A percentile compares a stretch with the other conserved stretches of the same genome.
Conservation (phyloP, 805 yeast species). For the Blastobotrys attinorum region DNA sequence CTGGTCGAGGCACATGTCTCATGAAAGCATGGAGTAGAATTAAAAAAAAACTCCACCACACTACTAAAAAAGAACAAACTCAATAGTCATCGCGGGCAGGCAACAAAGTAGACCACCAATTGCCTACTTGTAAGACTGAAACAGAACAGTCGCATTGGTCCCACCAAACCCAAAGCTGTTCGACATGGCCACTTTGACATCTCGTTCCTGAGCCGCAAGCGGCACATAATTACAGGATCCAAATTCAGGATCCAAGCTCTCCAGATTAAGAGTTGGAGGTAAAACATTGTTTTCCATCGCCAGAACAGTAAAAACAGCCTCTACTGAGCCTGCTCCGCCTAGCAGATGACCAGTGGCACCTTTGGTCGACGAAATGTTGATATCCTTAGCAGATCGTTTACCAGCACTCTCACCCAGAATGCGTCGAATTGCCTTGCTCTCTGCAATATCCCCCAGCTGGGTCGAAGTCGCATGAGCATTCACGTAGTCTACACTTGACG, state of each 20-base stretch:
- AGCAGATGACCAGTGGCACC: slow-evolving; percentile 90
- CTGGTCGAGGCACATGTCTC: too few relatives aligned
- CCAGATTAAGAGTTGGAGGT: slow-evolving; percentile 79
- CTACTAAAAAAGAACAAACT: too few relatives aligned
- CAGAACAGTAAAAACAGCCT: slow-evolving; percentile 69
- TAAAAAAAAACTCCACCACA: too few relatives aligned
- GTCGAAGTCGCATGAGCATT: slow-evolving; percentile 99
- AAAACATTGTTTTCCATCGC: slow-evolving; percentile 48
- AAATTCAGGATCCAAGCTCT: slow-evolving; percentile 41
- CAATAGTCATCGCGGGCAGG: too few relatives aligned
- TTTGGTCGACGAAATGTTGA: slow-evolving; percentile 67
- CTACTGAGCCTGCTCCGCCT: slow-evolving; percentile 96
- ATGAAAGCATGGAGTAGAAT: too few relatives aligned
- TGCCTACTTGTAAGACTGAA: too few relatives aligned
- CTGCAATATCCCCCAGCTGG: slow-evolving; percentile 80
- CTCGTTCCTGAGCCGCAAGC: slow-evolving; percentile 34
- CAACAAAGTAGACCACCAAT: too few relatives aligned
- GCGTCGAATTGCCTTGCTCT: slow-evolving; percentile 58
- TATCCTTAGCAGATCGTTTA: slow-evolving; percentile 8
- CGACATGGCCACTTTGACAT: slow-evolving; percentile 55
- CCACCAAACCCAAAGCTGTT: slow-evolving; percentile 99
- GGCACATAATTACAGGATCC: slow-evolving; percentile 52
- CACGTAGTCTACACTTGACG: slow-evolving; percentile 56
- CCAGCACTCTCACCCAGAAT: slow-evolving; percentile 35
- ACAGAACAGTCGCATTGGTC: slow-evolving; percentile 64